phyloP scores from a whole-genome alignment of 1,139 yeast species.

The Suhomyces yuchorum region DNA sequence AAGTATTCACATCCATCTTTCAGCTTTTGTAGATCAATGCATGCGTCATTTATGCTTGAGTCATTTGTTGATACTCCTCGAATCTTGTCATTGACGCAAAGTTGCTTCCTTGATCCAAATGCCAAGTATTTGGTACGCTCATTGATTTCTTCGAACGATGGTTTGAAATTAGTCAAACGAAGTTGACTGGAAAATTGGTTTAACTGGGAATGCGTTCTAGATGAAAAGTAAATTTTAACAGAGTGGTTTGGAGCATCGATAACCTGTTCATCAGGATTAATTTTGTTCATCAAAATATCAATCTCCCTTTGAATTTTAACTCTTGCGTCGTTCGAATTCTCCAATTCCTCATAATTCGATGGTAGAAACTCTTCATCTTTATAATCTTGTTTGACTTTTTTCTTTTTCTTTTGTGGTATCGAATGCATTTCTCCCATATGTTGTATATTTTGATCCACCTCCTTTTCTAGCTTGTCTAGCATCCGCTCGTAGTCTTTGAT shows the following conservation, averaged over 20 bases:
- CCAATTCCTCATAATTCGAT: conserved; percentile 36
- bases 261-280: conserved; percentile 27
- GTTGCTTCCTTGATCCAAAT: conserved; percentile 80
- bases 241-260: conserved; percentile 32
- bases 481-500: conserved; percentile 45
- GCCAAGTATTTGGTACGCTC: conserved; percentile 62
- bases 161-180: conserved; percentile 60
- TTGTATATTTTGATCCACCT: conserved; percentile 18
- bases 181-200: conserved; percentile 80
- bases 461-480: conserved; percentile 29
- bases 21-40: conserved; percentile 67
- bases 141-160: conserved; percentile 50
- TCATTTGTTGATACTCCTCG: conserved; percentile 37
- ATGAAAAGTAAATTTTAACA: conserved; percentile 61
- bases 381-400: conserved; percentile 5
- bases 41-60: conserved; percentile 76
- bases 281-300: conserved; percentile 39
- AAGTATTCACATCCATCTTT: conserved; percentile 54
- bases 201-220: conserved; percentile 91
- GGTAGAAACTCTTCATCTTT: conserved; percentile 39
- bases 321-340: conserved; percentile 25
- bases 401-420: conserved; percentile 1
- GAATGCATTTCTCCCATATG: conserved; percentile 13
- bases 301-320: conserved; percentile 45
- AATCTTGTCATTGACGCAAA: conserved; percentile 74